Conservation (phyloP, 352 stramenopile genomes). For the Pelagophyceae sp. region DNA sequence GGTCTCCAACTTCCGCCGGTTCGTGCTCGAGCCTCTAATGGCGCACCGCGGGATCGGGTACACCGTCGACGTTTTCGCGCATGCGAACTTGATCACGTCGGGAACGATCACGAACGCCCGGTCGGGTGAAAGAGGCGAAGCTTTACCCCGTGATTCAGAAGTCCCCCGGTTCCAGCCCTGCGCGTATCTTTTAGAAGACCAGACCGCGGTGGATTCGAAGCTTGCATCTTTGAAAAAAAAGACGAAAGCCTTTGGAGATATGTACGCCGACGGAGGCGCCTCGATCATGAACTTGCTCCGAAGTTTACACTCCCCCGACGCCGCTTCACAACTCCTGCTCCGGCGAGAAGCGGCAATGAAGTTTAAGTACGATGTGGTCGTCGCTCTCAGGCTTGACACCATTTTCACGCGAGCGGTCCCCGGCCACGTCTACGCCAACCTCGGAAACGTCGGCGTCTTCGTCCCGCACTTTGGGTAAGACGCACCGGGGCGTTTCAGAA, state of each 20-base stretch:
- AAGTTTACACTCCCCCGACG: background rate
- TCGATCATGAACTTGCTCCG: slow-evolving; percentile 12
- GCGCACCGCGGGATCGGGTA: background rate
- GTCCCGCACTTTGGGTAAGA: slow-evolving; percentile 2
- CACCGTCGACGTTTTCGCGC: slow-evolving; percentile 1
- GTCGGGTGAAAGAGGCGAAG: background rate
- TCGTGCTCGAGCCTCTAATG: background rate
- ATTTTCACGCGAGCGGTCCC: slow-evolving; percentile 10
- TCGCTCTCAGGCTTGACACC: no score
- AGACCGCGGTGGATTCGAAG: background rate
- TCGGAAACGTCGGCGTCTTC: slow-evolving; percentile 1
- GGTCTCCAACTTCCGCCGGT: background rate
- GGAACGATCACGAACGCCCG: background rate
- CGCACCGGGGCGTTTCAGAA: no score
- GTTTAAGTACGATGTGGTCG: no score
- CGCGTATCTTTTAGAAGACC: background rate
- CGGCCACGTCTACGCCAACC: background rate
- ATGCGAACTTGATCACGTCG: background rate
- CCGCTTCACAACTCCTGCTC: no score
- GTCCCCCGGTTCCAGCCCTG: background rate
- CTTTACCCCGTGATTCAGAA: background rate
- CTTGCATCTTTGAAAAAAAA: no score
- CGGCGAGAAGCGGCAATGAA: background rate
- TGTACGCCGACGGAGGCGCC: no score
- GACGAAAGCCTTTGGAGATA: no score